Evolutionary conservation across 345 rosid species (phyloP), one percentile per base, ranked within the genome.

Genomic region (Aegle marmelos): DNA sequence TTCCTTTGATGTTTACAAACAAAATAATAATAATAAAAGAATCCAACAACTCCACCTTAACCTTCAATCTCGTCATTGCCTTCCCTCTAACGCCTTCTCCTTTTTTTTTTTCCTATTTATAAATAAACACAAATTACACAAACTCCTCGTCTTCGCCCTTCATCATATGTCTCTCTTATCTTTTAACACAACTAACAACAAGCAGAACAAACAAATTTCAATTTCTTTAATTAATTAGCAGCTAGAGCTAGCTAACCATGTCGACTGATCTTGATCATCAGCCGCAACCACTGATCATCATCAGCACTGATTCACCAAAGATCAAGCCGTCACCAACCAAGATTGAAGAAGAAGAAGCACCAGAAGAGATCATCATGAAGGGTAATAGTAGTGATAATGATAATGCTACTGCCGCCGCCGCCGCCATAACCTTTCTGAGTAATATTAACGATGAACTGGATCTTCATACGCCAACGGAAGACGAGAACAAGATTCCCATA

Each of bases 401-500:
- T 13, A 13, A 10, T 41, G 3, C 0, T 41, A 11, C 50, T 11
- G 50, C 48, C 1, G 48, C 50, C 4, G 4, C 50, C 1, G 50
- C 50, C 0, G 50, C 17, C 50, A 45, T 45, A 45, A 45, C 13
- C 17, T 45, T 45, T 0, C 50, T 45, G 50, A 45, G 17, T 45
- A 45, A 45, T 45, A 45, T 45, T 45, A 45, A 45, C 50, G 79
- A 45, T 3, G 58, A 37, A 9, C 30, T 45, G 11, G 77, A 73
- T 72, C 82, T 79, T 28, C 60, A 25, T 6, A 85, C 87, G 6
- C 87, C 87, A 11, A 85, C 80, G 1, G 72, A 78, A 0, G 72
- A 60, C 0, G 83, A 82, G 39, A 48, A 54, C 81, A 77, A 75
- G 70, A 85, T 85, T 78, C 85, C 83, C 1, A 27, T 27, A 7